Base-by-base conservation (phyloP, 2,329 filamentous ascomycete genomes). In the Claviceps digitariae region DNA sequence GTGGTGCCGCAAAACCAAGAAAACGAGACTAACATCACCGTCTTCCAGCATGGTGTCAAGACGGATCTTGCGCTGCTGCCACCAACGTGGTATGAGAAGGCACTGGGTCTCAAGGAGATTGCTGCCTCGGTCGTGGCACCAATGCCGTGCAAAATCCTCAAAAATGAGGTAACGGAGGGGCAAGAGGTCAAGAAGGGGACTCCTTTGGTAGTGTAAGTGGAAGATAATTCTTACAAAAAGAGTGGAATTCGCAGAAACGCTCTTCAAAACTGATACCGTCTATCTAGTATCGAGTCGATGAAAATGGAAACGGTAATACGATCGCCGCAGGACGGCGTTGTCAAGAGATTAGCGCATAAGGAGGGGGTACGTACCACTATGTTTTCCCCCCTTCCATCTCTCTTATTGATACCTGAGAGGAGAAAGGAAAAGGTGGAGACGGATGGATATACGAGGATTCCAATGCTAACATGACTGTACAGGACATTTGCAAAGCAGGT, bases 91-190 rank as follows among this genome's bases (percentile, higher is more conserved):
- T 85, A 86, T 54, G 87, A 90, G 61, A 91, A 94, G 69, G 90
- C 89, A 0, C 74, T 96, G 8, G 90, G 91, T 0, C 72, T 87
- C 57, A 90, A 88, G 66, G 88, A 95, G 63, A 78, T 79, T 0
- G 76, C 83, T 7, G 90, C 91, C 55, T 93, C 86, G 52, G 89
- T 97, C 1, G 76, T 87, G 25, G 89, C 93, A 23, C 93, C 93
- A 0, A 98, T 98, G 93, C 93, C 93, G 1, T 97, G 93, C 71
- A 97, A 97, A 72, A 85, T 98, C 27, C 72, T 98, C 57, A 82
- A 88, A 59, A 93, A 96, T 48, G 87, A 95, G 67, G 89, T 96
- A 0, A 71, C 77, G 29, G 89, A 89, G 60, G 93, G 93, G 0
- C 82, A 95, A 58, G 71, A 69, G 48, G 93, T 98, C 17, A 82